Base-by-base conservation (phyloP, 768 basidiomycete species). In the Porpolomopsis calyptriformis region DNA sequence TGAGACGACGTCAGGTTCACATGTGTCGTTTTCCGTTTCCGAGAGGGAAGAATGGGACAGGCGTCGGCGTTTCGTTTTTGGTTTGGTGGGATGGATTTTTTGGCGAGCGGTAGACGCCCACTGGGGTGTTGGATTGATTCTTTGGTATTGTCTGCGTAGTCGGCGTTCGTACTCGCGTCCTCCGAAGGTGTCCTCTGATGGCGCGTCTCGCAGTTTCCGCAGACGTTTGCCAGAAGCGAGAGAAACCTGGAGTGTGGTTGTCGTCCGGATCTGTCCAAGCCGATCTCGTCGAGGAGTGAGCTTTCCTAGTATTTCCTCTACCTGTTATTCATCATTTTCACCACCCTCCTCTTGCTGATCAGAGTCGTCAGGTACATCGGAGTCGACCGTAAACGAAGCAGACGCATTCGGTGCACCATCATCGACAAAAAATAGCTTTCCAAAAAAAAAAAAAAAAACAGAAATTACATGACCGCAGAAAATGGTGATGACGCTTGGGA, bases 211-310 rank as follows among this genome's bases (percentile, higher is more conserved):
- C 43, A 99, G 70, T 67, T 99, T 99, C 35, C 85, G 77, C 45
- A 89, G 70, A 16, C 87, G 75, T 35, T 73, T 73, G 48, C 77
- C 70, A 12, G 72, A 74, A 11, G 70, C 71, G 48, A 82, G 71
- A 57, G 69, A 68, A 59, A 85, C 57, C 68, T 53, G 46, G 0
- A 74, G 65, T 8, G 86, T 61, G 12, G 64, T n/a, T 60, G 46
- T 78, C 74, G 27, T 88, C 79, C 2, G 85, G 81, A 59, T 99
- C 96, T 23, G 66, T 63, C 96, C 96, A 99, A 14, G 85, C 88
- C 4, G 84, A 71, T 3, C 70, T 62, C 37, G 12, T 57, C 55
- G 16, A 48, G 22, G 24, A 57, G 50, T 36, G 39, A 27, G 8
- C 38, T 10, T 20, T 47, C 48, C 35, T 43, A 29, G n/a, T n/a